These are phyloP conservation scores for Spiromastix sp. DNA, from an alignment of 2,329 filamentous ascomycete species.

Conservation along the genomic window DNA sequence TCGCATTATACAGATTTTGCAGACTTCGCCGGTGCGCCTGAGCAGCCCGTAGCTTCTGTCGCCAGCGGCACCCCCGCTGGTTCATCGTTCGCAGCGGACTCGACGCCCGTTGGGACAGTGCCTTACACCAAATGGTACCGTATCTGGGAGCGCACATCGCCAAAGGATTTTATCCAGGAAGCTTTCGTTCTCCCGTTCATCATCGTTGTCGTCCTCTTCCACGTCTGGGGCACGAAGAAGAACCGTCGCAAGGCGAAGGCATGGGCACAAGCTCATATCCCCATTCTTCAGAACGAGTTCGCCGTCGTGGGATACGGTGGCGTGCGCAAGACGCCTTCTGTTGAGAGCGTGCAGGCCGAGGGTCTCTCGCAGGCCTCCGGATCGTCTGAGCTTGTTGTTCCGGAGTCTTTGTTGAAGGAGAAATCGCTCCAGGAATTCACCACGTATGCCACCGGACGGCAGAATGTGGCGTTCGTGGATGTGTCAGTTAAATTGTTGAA, in stretches of 20 bases:
- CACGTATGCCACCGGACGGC: constrained; percentile 79
- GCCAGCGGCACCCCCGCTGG: constrained; percentile 3
- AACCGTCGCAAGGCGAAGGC: constrained; percentile 72
- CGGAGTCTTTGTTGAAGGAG: constrained; percentile 61
- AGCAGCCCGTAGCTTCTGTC: constrained; percentile 27
- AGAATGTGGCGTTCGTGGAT: constrained; percentile 87
- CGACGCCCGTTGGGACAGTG: constrained; percentile 36
- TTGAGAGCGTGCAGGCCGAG: constrained; percentile 36
- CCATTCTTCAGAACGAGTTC: constrained; percentile 68
- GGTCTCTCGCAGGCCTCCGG: constrained; percentile 29
- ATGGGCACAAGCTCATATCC: constrained; percentile 69
- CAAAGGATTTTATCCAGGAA: constrained; percentile 80
- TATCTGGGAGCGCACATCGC: constrained; percentile 78
- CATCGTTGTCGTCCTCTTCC: constrained; percentile 61
- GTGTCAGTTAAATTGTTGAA: constrained; percentile 72
- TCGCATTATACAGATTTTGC: constrained; percentile 91
- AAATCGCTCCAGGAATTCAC: constrained; percentile 78
- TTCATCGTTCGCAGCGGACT: constrained; percentile 18
- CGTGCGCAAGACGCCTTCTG: constrained; percentile 35
- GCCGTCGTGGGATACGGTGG: constrained; percentile 72
- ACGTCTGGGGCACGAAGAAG: constrained; percentile 67
- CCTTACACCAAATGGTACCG: constrained; percentile 96
- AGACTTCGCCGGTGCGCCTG: constrained; percentile 75
- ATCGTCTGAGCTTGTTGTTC: constrained; percentile 32
- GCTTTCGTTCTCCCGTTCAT: constrained; percentile 70